Percentiles rank a stretch among this genome's conserved stretches.
Evolutionary conservation across 164 flowering plant genomes (phyloP).

Genomic region (Tetracentron sinense): DNA sequence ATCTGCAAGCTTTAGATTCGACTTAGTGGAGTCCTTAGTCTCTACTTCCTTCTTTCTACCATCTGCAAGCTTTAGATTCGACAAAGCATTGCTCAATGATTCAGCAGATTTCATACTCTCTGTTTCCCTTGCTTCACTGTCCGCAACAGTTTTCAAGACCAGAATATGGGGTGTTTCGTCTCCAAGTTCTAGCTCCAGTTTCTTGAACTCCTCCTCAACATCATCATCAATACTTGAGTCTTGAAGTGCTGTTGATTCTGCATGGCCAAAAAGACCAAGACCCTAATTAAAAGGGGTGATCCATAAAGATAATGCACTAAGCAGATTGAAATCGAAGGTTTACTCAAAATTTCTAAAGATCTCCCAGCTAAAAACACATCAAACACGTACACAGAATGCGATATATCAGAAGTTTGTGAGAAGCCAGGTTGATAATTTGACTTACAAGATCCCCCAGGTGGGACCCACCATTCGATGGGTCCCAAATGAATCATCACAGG

Average conservation of each 20-base stretch:
- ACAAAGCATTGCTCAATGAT: conserved; percentile 24
- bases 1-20: conserved; percentile 28
- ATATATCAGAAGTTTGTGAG: no score
- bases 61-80: conserved; percentile 36
- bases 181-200: conserved; percentile 55
- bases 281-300: not conserved
- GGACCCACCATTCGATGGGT: no score
- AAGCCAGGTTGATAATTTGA: no score
- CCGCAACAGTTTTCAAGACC: conserved; percentile 10
- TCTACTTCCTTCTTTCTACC: conserved; percentile 10
- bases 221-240: conserved; percentile 46
- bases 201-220: conserved; percentile 68
- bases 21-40: conserved; percentile 11
- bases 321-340: not conserved
- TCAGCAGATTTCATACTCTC: conserved; percentile 22
- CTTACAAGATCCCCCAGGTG: no score
- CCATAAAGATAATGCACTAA: not conserved
- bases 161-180: conserved; percentile 18
- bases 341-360: no score
- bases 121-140: conserved; percentile 13
- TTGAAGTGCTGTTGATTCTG: conserved; percentile 41
- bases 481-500: not conserved
- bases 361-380: no score
- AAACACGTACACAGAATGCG: no score
- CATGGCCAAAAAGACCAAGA: conserved; percentile 1